A percentile compares a stretch with the other conserved stretches of the same genome.
Evolutionary conservation across 495 filamentous ascomycete genomes (phyloP).

Genomic region (Entonaema liquescens): DNA sequence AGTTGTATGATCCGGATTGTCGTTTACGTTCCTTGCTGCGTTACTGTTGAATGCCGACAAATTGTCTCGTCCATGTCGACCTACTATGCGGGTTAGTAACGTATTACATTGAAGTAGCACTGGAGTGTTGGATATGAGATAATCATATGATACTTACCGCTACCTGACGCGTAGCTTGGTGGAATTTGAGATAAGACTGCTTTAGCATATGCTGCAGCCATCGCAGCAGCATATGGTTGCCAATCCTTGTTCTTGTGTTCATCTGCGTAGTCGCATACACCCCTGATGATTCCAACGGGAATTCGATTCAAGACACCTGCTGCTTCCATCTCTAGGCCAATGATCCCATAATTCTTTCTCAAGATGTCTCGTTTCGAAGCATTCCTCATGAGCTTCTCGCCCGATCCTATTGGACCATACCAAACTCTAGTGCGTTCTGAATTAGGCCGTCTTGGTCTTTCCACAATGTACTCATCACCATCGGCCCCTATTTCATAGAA

Average conservation of each 20-base stretch:
- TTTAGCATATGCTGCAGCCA: not conserved
- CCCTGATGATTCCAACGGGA: not conserved
- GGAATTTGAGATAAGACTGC: not conserved
- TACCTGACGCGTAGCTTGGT: not conserved
- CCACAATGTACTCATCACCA: not conserved
- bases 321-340: not conserved
- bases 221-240: not conserved
- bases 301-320: not conserved
- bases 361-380: constrained; percentile 21
- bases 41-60: not conserved
- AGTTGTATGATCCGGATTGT: not conserved
- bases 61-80: not conserved
- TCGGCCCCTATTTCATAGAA: not conserved
- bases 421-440: constrained; percentile 37
- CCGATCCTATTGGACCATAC: constrained; percentile 47
- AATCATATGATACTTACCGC: not conserved
- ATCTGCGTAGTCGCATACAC: not conserved
- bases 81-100: not conserved
- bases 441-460: not conserved
- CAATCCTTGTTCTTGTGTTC: not conserved
- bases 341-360: not conserved
- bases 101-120: not conserved
- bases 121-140: too few species aligned
- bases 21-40: not conserved
- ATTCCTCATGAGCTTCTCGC: constrained; percentile 43